phyloP scores from a whole-genome alignment of 2,329 filamentous ascomycete species.

The Diaporthe batatas region DNA sequence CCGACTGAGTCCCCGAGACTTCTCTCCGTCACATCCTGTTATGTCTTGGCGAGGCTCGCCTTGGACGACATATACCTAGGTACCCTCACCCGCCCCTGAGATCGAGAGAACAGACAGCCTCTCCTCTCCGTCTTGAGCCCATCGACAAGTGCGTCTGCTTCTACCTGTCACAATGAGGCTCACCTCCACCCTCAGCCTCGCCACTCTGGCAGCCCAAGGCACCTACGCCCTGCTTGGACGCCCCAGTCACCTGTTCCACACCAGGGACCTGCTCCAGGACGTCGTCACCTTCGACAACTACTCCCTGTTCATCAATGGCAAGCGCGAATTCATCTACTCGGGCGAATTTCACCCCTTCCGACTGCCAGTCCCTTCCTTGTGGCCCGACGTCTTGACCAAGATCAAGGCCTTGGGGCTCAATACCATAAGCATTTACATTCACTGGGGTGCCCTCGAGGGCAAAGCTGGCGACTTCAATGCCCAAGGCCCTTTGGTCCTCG shows the following conservation, averaged over 20 bases:
- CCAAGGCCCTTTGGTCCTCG: slow-evolving; percentile 75
- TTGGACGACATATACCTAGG: slow-evolving; percentile 1
- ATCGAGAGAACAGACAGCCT: background rate
- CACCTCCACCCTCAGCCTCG: slow-evolving; percentile 30
- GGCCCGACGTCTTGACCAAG: slow-evolving; percentile 80
- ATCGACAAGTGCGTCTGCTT: background rate
- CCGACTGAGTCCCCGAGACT: background rate
- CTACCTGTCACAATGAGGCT: slow-evolving; percentile 37
- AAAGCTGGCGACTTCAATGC: slow-evolving; percentile 74
- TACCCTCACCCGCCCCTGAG: background rate
- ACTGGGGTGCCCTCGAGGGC: slow-evolving; percentile 80
- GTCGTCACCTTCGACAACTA: slow-evolving; percentile 75
- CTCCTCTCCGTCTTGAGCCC: background rate
- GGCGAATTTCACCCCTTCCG: slow-evolving; percentile 76
- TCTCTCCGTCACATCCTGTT: background rate
- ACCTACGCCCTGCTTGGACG: slow-evolving; percentile 36
- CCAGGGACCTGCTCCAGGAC: slow-evolving; percentile 41
- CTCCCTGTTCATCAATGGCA: slow-evolving; percentile 75
- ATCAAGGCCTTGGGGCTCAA: slow-evolving; percentile 81
- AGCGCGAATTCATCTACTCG: slow-evolving; percentile 74
- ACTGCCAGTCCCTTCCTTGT: slow-evolving; percentile 53
- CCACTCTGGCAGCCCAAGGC: slow-evolving; percentile 31
- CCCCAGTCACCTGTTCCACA: slow-evolving; percentile 29
- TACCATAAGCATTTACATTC: slow-evolving; percentile 77
- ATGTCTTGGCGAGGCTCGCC: background rate